Evolutionary conservation across 179 eudicot species (phyloP), one percentile per base, ranked within the genome.

Genomic region (Actinidia arguta): DNA sequence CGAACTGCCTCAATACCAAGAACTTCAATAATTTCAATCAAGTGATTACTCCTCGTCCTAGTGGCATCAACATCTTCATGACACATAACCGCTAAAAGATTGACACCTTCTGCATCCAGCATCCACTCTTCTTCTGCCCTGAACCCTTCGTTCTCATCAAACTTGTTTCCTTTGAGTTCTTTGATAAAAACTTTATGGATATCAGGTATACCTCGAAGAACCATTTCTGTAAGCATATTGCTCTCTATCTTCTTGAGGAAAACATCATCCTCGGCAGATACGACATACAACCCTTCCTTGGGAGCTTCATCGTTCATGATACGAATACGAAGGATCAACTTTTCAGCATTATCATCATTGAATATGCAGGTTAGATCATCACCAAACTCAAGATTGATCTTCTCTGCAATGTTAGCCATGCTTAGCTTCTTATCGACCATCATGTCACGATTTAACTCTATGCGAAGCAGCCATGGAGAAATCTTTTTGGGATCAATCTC

Each of bases 101-200:
- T 95, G 78, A 94, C 99, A 75, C 99, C 99, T 89, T 97, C 99
- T 4, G 99, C 95, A 83, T 97, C 99, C 59, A 97, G 89, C 98
- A 97, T 95, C 99, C 99, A 97, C 90, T 97, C 99, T 55, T 79
- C 87, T 86, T 94, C 97, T 14, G 98, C 87, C 86, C 82, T 89
- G 59, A 97, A 97, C 56, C 98, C 99, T 73, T 91, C 92, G 25
- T 86, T 80, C 85, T 95, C 97, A 17, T 95, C 97, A 80, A 97
- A 97, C 81, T 90, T 95, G 83, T 90, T 92, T 72, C 91, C 85
- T 85, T 95, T 97, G 18, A 88, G 85, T 36, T 89, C 88, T 82
- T 97, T 97, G 22, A 97, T 97, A 86, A 97, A 97, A 78, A 95
- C 98, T 88, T 95, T 97, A 82, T 95, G 93, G 76, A 97, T 97